Conservation (phyloP, 768 basidiomycete species). For the Tremella fuciformis region DNA sequence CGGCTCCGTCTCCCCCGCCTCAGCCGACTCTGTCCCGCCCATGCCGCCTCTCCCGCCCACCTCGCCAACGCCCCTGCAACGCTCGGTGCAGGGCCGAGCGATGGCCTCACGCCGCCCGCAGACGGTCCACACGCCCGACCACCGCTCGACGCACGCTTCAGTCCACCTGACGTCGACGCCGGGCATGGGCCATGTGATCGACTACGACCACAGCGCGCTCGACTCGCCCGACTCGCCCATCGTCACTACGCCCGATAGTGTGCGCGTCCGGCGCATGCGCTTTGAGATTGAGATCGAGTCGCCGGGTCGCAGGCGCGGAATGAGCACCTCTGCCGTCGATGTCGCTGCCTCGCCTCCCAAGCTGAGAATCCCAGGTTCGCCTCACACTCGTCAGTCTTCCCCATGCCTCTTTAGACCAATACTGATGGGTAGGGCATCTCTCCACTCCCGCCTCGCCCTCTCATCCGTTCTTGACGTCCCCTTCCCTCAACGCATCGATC, state of each 20-base stretch:
- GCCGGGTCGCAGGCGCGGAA: conserved; percentile 8
- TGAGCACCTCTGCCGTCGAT: conserved; percentile 1
- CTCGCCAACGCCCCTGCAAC: conserved; percentile 4
- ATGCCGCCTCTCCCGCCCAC: background rate
- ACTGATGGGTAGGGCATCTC: conserved; percentile 10
- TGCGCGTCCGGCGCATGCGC: conserved; percentile 2
- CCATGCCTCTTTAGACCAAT: background rate
- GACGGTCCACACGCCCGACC: conserved; percentile 4
- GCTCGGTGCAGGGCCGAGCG: background rate
- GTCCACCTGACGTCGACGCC: background rate
- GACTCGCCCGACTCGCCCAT: background rate
- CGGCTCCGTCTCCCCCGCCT: conserved; percentile 8
- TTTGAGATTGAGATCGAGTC: conserved; percentile 13
- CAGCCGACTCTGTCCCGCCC: conserved; percentile 8
- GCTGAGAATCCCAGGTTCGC: conserved; percentile 1
- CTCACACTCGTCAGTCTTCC: background rate
- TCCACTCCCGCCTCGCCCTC: conserved; percentile 9
- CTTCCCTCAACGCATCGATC: background rate
- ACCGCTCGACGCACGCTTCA: conserved; percentile 2
- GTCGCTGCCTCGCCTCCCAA: background rate
- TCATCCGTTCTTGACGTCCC: background rate
- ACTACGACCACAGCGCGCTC: too few species aligned
- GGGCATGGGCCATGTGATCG: background rate
- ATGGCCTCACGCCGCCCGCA: background rate
- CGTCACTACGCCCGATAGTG: conserved; percentile 4